Percentiles rank a stretch among this genome's conserved stretches.
These are phyloP conservation scores for Fistulina hepatica DNA, from an alignment of 1,284 basidiomycete genomes.

Conservation along the genomic window DNA sequence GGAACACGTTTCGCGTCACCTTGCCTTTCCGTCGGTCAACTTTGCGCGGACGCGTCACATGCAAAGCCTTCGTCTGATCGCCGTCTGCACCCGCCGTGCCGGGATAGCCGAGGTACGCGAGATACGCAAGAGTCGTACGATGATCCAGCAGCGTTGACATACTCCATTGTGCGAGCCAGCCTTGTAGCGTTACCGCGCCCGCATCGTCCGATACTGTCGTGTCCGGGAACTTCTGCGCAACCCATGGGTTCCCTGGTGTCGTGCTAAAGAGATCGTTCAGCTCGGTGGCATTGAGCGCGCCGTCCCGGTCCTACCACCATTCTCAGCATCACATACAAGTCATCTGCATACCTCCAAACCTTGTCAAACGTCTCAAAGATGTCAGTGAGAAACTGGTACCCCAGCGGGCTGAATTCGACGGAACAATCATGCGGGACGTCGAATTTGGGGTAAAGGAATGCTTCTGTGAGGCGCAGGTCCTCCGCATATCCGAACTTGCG, in stretches of 20 bases:
- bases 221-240: conserved; percentile 75
- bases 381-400: conserved; percentile 96
- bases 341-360: conserved; percentile 28
- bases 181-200: conserved; percentile 88
- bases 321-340: background rate
- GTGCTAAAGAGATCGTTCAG: conserved; percentile 87
- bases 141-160: conserved; percentile 96
- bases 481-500: conserved; percentile 95
- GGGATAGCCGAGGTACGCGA: conserved; percentile 90
- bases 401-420: conserved; percentile 86
- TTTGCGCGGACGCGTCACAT: conserved; percentile 74
- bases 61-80: conserved; percentile 68
- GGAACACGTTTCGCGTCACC: conserved; percentile 80
- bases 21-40: conserved; percentile 82
- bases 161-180: conserved; percentile 98
- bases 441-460: conserved; percentile 84
- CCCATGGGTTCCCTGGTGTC: conserved; percentile 92
- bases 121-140: conserved; percentile 84
- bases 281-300: conserved; percentile 80
- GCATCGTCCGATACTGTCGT: conserved; percentile 85
- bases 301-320: conserved; percentile 75
- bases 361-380: conserved; percentile 97
- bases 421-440: conserved; percentile 91
- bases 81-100: no score
- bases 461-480: conserved; percentile 82